A percentile compares a stretch with the other conserved stretches of the same genome.
Evolutionary conservation across 2,329 filamentous ascomycete species (phyloP).

Genomic region (Colletotrichum cordylinicola): DNA sequence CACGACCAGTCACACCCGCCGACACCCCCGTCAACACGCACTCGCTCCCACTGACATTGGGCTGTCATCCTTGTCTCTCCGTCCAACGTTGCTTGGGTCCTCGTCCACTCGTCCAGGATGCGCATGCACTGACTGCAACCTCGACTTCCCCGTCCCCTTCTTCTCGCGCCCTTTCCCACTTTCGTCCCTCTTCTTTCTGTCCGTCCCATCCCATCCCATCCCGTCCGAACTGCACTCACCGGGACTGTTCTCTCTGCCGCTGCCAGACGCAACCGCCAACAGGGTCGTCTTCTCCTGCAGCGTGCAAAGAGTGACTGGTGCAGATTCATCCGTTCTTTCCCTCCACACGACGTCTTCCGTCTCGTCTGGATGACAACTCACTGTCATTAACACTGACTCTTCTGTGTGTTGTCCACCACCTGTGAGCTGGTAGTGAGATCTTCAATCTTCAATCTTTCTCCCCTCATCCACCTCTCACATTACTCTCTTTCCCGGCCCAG

Average conservation of each 20-base stretch:
- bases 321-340: constrained; percentile 26
- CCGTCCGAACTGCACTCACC: constrained; percentile 19
- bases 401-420: neutral
- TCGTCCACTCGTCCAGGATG: neutral
- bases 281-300: constrained; percentile 6
- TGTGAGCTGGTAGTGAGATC: constrained; percentile 21
- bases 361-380: constrained; percentile 6
- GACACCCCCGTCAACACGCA: neutral
- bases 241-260: constrained; percentile 5
- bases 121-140: constrained; percentile 7
- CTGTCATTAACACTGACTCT: neutral
- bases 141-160: constrained; percentile 5
- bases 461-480: constrained; percentile 18
- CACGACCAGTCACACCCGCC: neutral
- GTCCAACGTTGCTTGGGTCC: neutral
- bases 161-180: constrained; percentile 17
- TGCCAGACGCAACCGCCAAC: neutral
- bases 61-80: neutral
- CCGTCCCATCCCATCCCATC: neutral
- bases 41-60: neutral
- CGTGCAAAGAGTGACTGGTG: constrained; percentile 7
- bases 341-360: neutral
- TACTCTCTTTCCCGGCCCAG: constrained; percentile 21
- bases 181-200: neutral
- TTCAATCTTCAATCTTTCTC: neutral